Conservation (phyloP, 176 grass and related monocot species). For the Stipa capillata region DNA sequence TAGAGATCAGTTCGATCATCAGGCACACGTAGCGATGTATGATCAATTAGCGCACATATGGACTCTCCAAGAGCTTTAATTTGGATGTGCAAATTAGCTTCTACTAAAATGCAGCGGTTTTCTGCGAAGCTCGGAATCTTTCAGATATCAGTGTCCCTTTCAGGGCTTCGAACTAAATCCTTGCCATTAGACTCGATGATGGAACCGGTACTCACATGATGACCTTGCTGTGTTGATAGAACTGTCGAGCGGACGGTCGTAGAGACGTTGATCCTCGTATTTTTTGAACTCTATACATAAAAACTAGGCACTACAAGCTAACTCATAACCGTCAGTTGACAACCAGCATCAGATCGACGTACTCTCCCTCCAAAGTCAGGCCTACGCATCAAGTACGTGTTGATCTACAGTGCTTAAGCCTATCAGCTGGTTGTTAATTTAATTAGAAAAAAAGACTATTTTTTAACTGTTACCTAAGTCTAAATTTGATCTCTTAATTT, state of each 20-base stretch:
- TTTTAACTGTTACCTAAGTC: too few relatives aligned
- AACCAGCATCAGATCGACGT: not conserved
- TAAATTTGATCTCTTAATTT: too few relatives aligned
- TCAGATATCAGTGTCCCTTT: not conserved
- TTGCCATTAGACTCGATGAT: not conserved
- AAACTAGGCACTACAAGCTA: not conserved
- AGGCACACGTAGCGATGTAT: not conserved
- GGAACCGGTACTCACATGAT: not conserved
- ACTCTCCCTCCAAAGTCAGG: not conserved
- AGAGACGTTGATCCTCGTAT: not conserved
- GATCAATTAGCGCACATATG: not conserved
- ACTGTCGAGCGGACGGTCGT: not conserved
- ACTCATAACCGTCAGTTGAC: constrained; percentile 22
- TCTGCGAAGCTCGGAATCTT: not conserved
- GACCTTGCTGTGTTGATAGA: not conserved
- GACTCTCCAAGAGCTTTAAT: not conserved
- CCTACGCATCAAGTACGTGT: not conserved
- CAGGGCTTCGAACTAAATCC: not conserved
- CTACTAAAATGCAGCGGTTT: not conserved
- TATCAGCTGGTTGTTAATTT: not conserved
- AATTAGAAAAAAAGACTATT: too few relatives aligned
- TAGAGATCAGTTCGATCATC: not conserved
- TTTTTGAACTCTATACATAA: not conserved
- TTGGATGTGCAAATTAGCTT: not conserved
- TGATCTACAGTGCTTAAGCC: not conserved